Base-by-base conservation (phyloP, 1,139 yeast genomes). In the Geotrichum citri-aurantii region DNA sequence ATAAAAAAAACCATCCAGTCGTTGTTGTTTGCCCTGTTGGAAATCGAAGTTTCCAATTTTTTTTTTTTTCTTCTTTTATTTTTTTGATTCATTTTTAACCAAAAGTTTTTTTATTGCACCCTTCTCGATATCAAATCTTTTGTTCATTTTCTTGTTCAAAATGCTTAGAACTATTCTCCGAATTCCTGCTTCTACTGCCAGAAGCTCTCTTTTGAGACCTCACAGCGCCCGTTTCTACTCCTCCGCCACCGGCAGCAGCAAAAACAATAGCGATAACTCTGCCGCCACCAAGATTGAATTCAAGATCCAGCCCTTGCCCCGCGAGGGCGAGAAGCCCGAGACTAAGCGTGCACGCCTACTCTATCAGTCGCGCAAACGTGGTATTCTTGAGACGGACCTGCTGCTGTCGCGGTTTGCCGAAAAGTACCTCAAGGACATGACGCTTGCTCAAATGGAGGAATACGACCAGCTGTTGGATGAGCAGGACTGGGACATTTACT, bases 401-500 rank as follows among this genome's bases (percentile, higher is more conserved):
- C 76, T 93, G 56, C 79, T 95, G 61, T 84, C 95, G 23, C 81
- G 92, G 61, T 95, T 92, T 74, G 96, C 98, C 40, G 84, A 90
- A 67, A 81, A 81, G 68, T 81, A 88, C 68, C 77, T 93, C 66
- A 73, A 79, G 47, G 67, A 71, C 0, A 81, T 93, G 78, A 76
- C 79, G n/a, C 73, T 77, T 63, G 86, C 78, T 58, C 88, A 90
- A 72, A 76, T 95, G 64, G 86, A 85, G 58, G 98, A 93, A 73
- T 93, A 89, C 72, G 98, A 93, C 69, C 73, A 79, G 64, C 75
- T 93, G 61, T 79, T 93, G 70, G 96, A 95, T 71, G 96, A 92
- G 73, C 83, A 93, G 17, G 99, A 93, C 72, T 95, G 99, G 99
- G 99, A 93, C 71, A 92, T 93, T 63, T 95, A 90, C 73, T 93